These are phyloP conservation scores for Fomitopsis betulina DNA, from an alignment of 1,284 basidiomycete species.

Conservation along the genomic window DNA sequence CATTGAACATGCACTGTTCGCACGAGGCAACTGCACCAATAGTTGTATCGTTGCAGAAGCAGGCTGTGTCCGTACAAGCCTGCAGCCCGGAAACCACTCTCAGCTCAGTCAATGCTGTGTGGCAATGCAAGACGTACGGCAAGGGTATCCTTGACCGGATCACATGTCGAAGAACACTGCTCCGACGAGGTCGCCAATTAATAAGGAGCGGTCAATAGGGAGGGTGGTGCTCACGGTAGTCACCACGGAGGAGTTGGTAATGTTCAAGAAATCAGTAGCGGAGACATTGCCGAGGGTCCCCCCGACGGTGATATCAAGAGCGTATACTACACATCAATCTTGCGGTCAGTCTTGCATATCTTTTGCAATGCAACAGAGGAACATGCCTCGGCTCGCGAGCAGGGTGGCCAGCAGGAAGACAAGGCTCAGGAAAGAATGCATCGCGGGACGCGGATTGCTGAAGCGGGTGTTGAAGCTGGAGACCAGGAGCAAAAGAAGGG, in stretches of 20 bases:
- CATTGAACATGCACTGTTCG: constrained; percentile 60
- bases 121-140: constrained; percentile 25
- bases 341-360: not conserved
- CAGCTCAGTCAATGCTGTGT: not conserved
- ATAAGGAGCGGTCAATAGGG: not conserved
- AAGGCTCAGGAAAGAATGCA: constrained; percentile 8
- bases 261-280: constrained; percentile 40
- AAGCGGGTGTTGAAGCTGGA: not conserved
- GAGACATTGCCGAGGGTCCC: constrained; percentile 31
- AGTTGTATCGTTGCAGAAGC: constrained; percentile 46
- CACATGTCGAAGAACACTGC: constrained; percentile 44
- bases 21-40: constrained; percentile 40
- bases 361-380: not conserved
- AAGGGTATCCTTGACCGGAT: constrained; percentile 32
- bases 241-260: constrained; percentile 36
- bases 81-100: constrained; percentile 7
- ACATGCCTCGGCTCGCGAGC: constrained; percentile 11
- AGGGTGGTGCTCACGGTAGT: constrained; percentile 32
- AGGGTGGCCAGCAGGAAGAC: constrained; percentile 7
- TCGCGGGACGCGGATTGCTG: not conserved
- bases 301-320: constrained; percentile 47
- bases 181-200: not conserved
- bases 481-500: not conserved
- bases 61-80: constrained; percentile 34
- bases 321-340: constrained; percentile 31